Evolutionary conservation across 2,329 filamentous ascomycete species (phyloP).

Genomic region (Trichoderma semiorbis): DNA sequence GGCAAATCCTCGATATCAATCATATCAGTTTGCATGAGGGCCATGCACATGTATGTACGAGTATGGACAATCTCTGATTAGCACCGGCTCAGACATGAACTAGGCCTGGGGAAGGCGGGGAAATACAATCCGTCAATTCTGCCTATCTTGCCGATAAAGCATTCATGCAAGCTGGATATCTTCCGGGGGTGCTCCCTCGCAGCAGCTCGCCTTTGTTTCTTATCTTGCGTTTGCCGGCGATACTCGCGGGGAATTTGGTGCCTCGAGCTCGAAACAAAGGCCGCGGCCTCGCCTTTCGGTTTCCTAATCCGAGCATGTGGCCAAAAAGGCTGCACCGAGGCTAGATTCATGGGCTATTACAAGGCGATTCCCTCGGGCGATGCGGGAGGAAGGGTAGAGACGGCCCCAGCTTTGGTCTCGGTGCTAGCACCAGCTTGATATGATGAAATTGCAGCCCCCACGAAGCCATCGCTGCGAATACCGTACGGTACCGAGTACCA

Average conservation of each 20-base stretch:
- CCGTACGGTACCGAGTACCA: neutral
- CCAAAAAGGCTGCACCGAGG: neutral
- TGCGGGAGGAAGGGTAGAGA: neutral
- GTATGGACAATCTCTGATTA: conserved; percentile 7
- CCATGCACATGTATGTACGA: neutral
- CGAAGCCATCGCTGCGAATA: neutral
- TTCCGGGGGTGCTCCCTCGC: neutral
- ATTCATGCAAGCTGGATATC: neutral
- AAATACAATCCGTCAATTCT: conserved; percentile 13
- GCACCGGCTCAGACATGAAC: neutral
- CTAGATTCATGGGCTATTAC: neutral
- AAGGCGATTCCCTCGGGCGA: neutral
- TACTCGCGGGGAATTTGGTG: neutral
- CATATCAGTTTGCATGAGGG: neutral
- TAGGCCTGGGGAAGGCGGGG: conserved; percentile 13
- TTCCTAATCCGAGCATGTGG: neutral
- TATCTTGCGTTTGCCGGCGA: conserved; percentile 8
- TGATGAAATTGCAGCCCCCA: conserved; percentile 1
- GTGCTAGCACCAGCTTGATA: neutral
- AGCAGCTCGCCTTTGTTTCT: neutral
- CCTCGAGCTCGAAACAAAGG: neutral
- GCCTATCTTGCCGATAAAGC: conserved; percentile 14
- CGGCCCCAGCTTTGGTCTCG: neutral
- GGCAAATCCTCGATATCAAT: neutral
- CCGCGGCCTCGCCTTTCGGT: neutral